Evolutionary conservation across 2,329 filamentous ascomycete species (phyloP).

Genomic region (Nannizziopsis barbatae): DNA sequence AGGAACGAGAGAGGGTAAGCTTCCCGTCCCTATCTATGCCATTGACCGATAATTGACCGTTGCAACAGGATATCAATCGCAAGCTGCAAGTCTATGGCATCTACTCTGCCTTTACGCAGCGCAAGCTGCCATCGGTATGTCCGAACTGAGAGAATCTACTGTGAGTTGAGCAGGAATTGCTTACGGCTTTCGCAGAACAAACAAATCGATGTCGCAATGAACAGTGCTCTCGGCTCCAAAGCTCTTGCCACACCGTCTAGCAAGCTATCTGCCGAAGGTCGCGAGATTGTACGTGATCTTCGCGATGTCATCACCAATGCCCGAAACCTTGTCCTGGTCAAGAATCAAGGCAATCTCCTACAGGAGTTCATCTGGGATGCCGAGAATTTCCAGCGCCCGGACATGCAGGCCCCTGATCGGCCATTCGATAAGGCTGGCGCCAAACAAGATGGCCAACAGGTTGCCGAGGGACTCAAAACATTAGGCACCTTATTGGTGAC

Average conservation of each 20-base stretch:
- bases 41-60: not conserved
- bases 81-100: slow-evolving; percentile 96
- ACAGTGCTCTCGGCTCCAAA: slow-evolving; percentile 67
- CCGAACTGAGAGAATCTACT: not conserved
- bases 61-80: slow-evolving; percentile 58
- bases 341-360: slow-evolving; percentile 87
- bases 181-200: slow-evolving; percentile 56
- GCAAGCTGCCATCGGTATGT: slow-evolving; percentile 80
- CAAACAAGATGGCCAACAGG: slow-evolving; percentile 72
- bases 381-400: slow-evolving; percentile 53
- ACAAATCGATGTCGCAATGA: slow-evolving; percentile 89
- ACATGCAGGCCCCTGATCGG: slow-evolving; percentile 50
- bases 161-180: slow-evolving; percentile 2
- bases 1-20: slow-evolving; percentile 8
- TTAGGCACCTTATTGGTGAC: slow-evolving; percentile 82
- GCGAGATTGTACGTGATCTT: slow-evolving; percentile 63
- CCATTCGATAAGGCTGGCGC: slow-evolving; percentile 66
- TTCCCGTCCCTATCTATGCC: not conserved
- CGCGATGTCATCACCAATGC: slow-evolving; percentile 71
- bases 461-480: slow-evolving; percentile 72
- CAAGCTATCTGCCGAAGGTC: slow-evolving; percentile 73
- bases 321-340: slow-evolving; percentile 74
- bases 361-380: slow-evolving; percentile 98
- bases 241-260: slow-evolving; percentile 58
- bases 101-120: slow-evolving; percentile 45